These are phyloP conservation scores for Dactylellina drechsleri DNA, from an alignment of 2,329 filamentous ascomycete species.

Conservation along the genomic window DNA sequence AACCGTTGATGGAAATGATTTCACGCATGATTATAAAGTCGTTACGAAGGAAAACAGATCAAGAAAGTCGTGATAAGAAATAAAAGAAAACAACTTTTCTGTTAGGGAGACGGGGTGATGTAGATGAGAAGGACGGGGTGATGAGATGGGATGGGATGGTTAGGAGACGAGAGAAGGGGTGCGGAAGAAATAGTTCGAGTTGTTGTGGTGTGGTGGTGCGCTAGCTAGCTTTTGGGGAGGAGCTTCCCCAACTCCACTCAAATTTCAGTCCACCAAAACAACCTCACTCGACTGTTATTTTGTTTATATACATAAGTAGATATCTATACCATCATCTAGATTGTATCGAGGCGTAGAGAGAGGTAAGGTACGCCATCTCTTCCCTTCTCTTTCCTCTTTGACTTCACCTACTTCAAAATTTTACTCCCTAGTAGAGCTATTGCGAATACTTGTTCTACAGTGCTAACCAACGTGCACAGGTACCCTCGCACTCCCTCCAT, in stretches of 20 bases:
- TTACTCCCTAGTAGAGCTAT: no score
- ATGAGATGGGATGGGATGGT: constrained; percentile 50
- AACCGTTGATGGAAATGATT: constrained; percentile 99
- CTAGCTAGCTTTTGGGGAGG: background rate
- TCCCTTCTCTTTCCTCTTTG: no score
- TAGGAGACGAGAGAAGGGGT: constrained; percentile 12
- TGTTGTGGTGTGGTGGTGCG: background rate
- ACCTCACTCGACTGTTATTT: no score
- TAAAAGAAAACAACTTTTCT: constrained; percentile 37
- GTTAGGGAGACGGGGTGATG: constrained; percentile 57
- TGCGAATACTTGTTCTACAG: background rate
- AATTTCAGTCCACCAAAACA: no score
- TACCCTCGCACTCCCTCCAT: background rate
- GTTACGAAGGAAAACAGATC: constrained; percentile 56
- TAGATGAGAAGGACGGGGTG: constrained; percentile 54
- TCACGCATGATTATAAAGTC: constrained; percentile 83
- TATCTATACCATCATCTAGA: no score
- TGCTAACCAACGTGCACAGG: background rate
- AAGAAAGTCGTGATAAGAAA: constrained; percentile 56
- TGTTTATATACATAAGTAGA: no score
- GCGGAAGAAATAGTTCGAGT: constrained; percentile 23
- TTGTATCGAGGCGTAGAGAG: no score
- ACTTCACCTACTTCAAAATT: no score
- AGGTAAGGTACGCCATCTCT: no score
- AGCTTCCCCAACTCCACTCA: no score